A percentile compares a stretch with the other conserved stretches of the same genome.
phyloP scores from a whole-genome alignment of 441 rosid species.

The Arabidopsis lyrata region DNA sequence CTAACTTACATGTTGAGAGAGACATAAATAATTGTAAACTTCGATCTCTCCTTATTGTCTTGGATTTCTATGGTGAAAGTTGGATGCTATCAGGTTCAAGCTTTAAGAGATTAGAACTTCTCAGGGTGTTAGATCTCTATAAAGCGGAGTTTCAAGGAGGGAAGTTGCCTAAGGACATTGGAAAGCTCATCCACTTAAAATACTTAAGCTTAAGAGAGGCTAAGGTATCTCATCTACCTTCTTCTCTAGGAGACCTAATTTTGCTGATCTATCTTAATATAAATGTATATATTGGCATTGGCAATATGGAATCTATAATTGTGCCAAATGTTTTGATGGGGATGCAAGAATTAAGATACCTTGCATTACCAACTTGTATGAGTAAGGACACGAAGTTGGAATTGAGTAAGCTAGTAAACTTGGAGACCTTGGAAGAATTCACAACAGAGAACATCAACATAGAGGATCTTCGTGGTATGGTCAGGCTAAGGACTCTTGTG shows the following conservation, averaged over 20 bases:
- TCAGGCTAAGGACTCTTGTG: background rate
- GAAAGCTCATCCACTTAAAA: slow-evolving; percentile 5
- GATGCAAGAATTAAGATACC: slow-evolving; percentile 2
- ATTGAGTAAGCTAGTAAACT: background rate
- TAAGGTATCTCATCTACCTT: background rate
- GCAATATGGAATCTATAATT: too few species aligned
- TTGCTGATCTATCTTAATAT: background rate
- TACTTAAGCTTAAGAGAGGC: background rate
- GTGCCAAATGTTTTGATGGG: background rate
- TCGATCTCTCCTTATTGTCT: too few species aligned
- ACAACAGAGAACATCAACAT: background rate
- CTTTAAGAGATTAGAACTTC: background rate
- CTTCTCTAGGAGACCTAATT: background rate
- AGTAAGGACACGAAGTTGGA: too few species aligned
- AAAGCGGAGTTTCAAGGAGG: background rate
- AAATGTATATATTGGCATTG: too few species aligned
- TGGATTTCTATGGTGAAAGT: too few species aligned
- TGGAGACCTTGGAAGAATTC: background rate
- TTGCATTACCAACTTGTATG: background rate
- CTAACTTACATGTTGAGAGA: too few species aligned
- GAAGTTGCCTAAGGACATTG: background rate
- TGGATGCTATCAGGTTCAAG: background rate
- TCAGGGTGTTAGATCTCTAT: background rate
- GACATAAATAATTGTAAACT: too few species aligned
- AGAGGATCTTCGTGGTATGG: background rate